Percentiles rank a stretch among this genome's conserved stretches.
These are phyloP conservation scores for Chlorella vulgaris DNA, from an alignment of 139 green algal species.

Conservation along the genomic window DNA sequence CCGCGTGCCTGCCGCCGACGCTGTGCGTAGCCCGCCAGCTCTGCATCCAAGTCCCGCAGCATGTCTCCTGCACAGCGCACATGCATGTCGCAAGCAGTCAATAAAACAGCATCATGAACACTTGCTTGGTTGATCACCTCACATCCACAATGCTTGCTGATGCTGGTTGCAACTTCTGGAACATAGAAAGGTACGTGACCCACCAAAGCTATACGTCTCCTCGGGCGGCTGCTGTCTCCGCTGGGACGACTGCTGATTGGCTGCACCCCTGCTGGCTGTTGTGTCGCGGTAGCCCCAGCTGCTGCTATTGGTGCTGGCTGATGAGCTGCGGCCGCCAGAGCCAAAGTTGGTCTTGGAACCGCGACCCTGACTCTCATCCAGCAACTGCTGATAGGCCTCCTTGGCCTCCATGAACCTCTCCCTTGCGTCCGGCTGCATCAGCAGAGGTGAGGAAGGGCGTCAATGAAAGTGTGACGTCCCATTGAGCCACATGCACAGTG, in stretches of 20 bases:
- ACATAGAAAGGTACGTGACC: not conserved
- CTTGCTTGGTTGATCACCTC: no score
- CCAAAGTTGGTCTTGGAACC: not conserved
- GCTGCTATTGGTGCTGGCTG: slow-evolving; percentile 20
- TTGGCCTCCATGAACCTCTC: slow-evolving; percentile 84
- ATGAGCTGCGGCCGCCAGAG: slow-evolving; percentile 6
- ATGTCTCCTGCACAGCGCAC: slow-evolving; percentile 57
- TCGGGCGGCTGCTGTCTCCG: slow-evolving; percentile 14
- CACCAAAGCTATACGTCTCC: slow-evolving; percentile 49
- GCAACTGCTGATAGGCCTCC: slow-evolving; percentile 74
- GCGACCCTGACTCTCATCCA: slow-evolving; percentile 44
- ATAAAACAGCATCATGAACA: no score
- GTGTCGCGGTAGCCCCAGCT: not conserved
- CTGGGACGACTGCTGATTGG: not conserved
- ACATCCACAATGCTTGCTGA: no score
- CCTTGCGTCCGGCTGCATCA: slow-evolving; percentile 60
- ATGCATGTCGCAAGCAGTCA: not conserved
- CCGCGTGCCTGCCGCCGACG: slow-evolving; percentile 15
- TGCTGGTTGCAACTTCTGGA: no score
- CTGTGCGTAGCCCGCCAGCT: slow-evolving; percentile 41
- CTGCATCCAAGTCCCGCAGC: slow-evolving; percentile 64
- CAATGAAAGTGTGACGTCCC: not conserved
- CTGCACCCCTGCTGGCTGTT: not conserved
- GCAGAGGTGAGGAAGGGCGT: not conserved
- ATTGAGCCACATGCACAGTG: no score